Base-by-base conservation (phyloP, 306 rosid species). In the Cicer cuneatum region DNA sequence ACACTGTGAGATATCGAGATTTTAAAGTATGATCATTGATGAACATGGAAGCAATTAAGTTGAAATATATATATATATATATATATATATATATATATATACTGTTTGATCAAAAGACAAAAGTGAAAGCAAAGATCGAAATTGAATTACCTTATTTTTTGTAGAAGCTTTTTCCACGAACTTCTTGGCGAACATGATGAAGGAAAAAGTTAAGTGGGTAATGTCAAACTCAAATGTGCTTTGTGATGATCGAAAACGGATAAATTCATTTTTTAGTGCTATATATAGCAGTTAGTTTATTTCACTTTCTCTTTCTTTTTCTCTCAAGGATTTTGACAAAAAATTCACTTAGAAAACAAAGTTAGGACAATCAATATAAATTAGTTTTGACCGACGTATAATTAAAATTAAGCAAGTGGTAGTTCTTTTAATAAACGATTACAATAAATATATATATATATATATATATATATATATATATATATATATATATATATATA, bases 151-250 rank as follows among this genome's bases (percentile, higher is more conserved):
- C 96, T 88, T 93, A 24, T 24, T 24, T 84, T 85, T 89, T 48
- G 48, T 62, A 53, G 97, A 84, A 78, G 98, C 98, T 82, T 89
- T 93, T 86, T 83, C 94, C 35, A 91, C 96, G 12, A 93, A 86
- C 80, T 88, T 93, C 81, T 81, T 91, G 21, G 89, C 88, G 53
- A 93, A 93, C 98, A 93, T 93, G 65, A 29, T 58, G 65, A 33
- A 11, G 21, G 38, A 24, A 74, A 53, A 40, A 75, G 41, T 15
- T 45, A 35, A 49, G 54, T 5, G 37, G 5, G 56, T 18, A 63
- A 24, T 38, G 66, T 10, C 13, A 21, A 72, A 39, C 3, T 58
- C 42, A 29, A 58, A 56, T 66, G 68, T 76, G 76, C 86, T 91
- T 91, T 77, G 94, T 77, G 74, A 84, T 81, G 63, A 86, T 86